Conservation (phyloP, 805 yeast genomes). For the Kluyveromyces aestuarii region DNA sequence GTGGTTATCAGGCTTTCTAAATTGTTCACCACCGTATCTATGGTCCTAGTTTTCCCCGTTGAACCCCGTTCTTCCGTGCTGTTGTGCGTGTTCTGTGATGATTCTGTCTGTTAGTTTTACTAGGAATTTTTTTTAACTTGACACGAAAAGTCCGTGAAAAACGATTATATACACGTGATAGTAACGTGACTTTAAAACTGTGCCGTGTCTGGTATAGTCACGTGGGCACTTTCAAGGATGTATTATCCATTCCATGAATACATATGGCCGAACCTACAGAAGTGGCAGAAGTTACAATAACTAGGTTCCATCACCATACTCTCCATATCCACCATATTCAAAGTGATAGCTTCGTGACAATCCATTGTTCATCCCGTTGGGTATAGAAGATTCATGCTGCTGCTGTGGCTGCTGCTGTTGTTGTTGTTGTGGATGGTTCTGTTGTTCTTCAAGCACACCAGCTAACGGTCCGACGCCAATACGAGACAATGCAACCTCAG, state of each 20-base stretch:
- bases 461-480: constrained; percentile 81
- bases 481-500: constrained; percentile 63
- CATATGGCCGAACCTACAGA: no score
- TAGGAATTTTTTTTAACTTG: neutral
- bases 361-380: neutral
- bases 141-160: neutral
- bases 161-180: neutral
- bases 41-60: neutral
- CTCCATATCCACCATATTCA: constrained; percentile 34
- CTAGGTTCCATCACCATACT: constrained; percentile 20
- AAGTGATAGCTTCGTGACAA: constrained; percentile 12
- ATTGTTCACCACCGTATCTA: neutral
- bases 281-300: no score
- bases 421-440: neutral
- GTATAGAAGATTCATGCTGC: neutral
- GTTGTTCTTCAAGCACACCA: constrained; percentile 12
- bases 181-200: no score
- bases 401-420: neutral
- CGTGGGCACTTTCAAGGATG: neutral
- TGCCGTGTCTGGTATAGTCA: neutral
- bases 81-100: neutral
- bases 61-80: neutral
- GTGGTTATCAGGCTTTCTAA: neutral
- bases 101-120: neutral
- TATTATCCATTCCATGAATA: no score